Percentiles rank a stretch among this genome's conserved stretches.
Evolutionary conservation across 768 basidiomycete genomes (phyloP).

Genomic region (Suillus hirtellus): DNA sequence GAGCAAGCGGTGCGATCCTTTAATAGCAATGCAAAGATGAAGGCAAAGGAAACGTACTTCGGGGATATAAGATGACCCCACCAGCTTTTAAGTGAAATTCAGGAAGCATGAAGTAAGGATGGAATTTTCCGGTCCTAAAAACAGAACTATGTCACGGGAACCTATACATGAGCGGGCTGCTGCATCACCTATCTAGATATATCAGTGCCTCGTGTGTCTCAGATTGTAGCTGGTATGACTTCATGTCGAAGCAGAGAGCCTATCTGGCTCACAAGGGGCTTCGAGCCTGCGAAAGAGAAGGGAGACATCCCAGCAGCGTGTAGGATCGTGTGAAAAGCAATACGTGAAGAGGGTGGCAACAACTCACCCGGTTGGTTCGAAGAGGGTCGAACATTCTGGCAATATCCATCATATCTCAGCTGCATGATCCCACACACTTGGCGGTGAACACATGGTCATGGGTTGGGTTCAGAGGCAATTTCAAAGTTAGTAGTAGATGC

Average conservation of each 20-base stretch:
- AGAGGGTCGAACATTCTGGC: neutral
- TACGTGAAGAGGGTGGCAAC: neutral
- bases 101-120: neutral
- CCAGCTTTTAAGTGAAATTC: neutral
- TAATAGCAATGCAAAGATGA: neutral
- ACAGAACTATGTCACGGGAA: neutral
- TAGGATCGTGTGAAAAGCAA: constrained; percentile 1
- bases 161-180: neutral
- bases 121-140: constrained; percentile 6
- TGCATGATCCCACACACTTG: neutral
- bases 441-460: neutral
- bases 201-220: constrained; percentile 8
- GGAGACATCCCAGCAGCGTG: neutral
- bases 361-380: constrained; percentile 1
- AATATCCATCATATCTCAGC: neutral
- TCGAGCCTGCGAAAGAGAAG: neutral
- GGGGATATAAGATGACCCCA: neutral
- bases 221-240: constrained; percentile 5
- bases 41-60: neutral
- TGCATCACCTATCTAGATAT: neutral
- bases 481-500: neutral
- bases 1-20: neutral
- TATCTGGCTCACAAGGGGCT: neutral
- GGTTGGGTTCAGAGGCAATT: neutral
- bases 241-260: constrained; percentile 11